These are phyloP conservation scores for Neurospora sp. DNA, from an alignment of 495 filamentous ascomycete species.

Conservation along the genomic window DNA sequence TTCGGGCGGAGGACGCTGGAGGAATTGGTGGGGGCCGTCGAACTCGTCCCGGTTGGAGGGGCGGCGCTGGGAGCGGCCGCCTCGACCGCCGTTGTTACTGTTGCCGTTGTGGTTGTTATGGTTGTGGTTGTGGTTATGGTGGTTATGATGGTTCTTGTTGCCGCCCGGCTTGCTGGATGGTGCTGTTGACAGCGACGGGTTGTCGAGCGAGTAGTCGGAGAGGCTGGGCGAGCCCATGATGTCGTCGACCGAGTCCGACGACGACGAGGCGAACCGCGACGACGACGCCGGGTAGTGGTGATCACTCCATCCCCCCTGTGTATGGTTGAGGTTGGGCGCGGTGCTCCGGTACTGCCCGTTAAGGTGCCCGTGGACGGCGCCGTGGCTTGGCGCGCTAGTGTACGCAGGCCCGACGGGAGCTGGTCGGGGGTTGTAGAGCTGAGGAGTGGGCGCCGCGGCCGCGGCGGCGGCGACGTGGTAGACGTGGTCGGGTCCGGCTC, in stretches of 20 bases:
- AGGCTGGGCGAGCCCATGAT: conserved; percentile 32
- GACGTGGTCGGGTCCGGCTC: conserved; percentile 5
- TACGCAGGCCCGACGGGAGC: conserved; percentile 19
- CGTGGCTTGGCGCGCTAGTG: conserved; percentile 11
- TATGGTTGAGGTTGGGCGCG: neutral
- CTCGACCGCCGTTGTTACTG: conserved; percentile 36
- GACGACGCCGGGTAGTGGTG: conserved; percentile 5
- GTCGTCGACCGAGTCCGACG: conserved; percentile 40
- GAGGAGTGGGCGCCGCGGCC: conserved; percentile 24
- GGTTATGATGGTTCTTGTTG: conserved; percentile 6
- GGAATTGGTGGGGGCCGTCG: conserved; percentile 73
- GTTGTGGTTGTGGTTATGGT: neutral
- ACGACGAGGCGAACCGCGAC: conserved; percentile 25
- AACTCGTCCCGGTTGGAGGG: conserved; percentile 83
- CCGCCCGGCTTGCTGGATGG: neutral
- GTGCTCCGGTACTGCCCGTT: conserved; percentile 27
- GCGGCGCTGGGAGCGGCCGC: conserved; percentile 50
- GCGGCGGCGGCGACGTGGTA: conserved; percentile 12
- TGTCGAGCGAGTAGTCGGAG: conserved; percentile 36
- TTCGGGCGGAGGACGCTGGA: conserved; percentile 55
- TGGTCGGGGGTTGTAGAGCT: conserved; percentile 26
- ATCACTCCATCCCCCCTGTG: neutral
- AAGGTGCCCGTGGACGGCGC: conserved; percentile 12
- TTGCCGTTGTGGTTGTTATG: conserved; percentile 24
- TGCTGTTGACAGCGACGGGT: conserved; percentile 12